Evolutionary conservation across 495 filamentous ascomycete species (phyloP).

Genomic region (Lasiosphaeriaceae sp.): DNA sequence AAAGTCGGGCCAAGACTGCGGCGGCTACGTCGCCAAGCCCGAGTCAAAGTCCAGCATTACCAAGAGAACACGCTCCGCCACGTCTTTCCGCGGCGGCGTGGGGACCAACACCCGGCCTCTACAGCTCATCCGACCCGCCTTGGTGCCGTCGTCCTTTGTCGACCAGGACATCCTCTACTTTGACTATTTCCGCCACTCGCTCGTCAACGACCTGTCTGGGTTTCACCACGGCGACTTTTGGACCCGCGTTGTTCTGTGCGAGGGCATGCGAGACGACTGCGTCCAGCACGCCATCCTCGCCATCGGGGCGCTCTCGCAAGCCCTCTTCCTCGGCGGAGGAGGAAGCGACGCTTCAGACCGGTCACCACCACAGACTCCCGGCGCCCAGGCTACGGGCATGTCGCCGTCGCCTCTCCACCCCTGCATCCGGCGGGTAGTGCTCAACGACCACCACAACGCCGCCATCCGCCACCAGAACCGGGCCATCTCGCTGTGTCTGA

Average conservation of each 20-base stretch:
- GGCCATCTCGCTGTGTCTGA: too few relatives aligned
- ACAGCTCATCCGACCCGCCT: not conserved
- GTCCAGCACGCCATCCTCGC: constrained; percentile 14
- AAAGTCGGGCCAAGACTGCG: constrained; percentile 51
- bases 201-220: constrained; percentile 10
- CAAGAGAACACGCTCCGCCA: not conserved
- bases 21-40: constrained; percentile 41
- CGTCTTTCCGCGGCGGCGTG: not conserved
- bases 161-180: constrained; percentile 11
- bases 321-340: not conserved
- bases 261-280: constrained; percentile 11
- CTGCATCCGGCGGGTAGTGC: too few relatives aligned
- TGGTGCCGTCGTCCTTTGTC: not conserved
- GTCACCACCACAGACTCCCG: too few relatives aligned
- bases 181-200: constrained; percentile 12
- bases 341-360: too few relatives aligned
- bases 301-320: constrained; percentile 13
- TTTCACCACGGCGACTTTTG: constrained; percentile 16
- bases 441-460: too few relatives aligned
- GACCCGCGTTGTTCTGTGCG: constrained; percentile 16
- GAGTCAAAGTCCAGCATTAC: not conserved
- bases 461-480: too few relatives aligned
- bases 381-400: too few relatives aligned
- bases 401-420: too few relatives aligned
- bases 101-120: not conserved